Conservation (phyloP, 768 basidiomycete genomes). For the Tulasnella sp. region DNA sequence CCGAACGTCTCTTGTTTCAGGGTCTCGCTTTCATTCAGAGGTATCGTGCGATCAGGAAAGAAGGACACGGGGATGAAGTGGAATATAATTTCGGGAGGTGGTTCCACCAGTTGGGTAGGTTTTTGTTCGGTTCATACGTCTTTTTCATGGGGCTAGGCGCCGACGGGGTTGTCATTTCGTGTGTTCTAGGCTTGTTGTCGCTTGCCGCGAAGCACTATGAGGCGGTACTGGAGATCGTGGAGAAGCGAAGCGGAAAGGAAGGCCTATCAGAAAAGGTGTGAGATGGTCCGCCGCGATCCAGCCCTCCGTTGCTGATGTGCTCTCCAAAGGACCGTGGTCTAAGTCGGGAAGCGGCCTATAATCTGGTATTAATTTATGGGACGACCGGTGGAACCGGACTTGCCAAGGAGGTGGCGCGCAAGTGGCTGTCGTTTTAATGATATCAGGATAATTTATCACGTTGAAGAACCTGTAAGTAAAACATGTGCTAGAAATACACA, state of each 20-base stretch:
- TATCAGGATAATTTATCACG: too few relatives aligned
- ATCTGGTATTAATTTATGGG: conserved; percentile 70
- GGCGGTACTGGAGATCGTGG: conserved; percentile 50
- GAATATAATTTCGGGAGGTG: conserved; percentile 88
- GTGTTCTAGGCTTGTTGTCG: conserved; percentile 52
- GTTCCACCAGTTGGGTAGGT: conserved; percentile 83
- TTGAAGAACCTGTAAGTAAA: too few relatives aligned
- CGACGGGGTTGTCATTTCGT: background rate
- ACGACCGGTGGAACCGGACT: conserved; percentile 61
- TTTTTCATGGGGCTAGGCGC: too few relatives aligned
- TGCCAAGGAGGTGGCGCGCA: conserved; percentile 56
- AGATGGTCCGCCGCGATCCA: background rate
- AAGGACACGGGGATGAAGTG: conserved; percentile 51
- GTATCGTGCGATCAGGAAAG: conserved; percentile 55
- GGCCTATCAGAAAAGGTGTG: background rate
- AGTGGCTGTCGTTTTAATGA: conserved; percentile 52
- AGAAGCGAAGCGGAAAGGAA: conserved; percentile 28
- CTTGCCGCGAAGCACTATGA: conserved; percentile 81
- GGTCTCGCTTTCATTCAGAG: conserved; percentile 72
- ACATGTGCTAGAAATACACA: too few relatives aligned
- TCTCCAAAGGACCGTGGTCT: conserved; percentile 37
- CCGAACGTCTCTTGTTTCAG: conserved; percentile 28
- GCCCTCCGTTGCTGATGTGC: too few relatives aligned
- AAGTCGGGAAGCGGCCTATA: conserved; percentile 73
- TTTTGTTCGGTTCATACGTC: background rate